Conservation (phyloP, 2,329 filamentous ascomycete genomes). For the Magnaporthales sp. region DNA sequence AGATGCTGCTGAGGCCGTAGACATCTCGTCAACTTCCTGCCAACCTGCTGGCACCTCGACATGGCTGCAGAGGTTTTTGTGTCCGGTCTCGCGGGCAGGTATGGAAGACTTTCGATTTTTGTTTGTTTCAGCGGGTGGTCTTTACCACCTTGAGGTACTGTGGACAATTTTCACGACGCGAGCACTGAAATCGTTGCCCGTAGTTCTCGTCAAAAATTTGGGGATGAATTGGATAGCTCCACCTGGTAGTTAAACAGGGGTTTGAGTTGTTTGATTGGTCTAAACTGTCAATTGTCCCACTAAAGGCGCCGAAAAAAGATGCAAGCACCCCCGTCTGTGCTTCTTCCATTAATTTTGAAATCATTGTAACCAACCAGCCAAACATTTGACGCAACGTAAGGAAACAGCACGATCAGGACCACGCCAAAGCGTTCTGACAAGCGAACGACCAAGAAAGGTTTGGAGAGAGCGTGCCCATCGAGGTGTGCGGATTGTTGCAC, state of each 20-base stretch:
- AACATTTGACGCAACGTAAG: background rate
- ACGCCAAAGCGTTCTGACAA: background rate
- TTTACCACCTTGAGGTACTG: background rate
- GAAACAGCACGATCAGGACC: background rate
- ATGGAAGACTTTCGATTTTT: background rate
- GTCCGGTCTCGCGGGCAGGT: background rate
- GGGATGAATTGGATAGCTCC: slow-evolving; percentile 4
- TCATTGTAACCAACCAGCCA: background rate
- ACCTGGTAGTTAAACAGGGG: background rate
- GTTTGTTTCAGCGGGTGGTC: background rate
- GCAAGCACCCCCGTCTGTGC: background rate
- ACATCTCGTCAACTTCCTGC: slow-evolving; percentile 46
- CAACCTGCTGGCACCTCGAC: slow-evolving; percentile 52
- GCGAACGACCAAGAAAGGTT: background rate
- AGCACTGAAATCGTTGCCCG: background rate
- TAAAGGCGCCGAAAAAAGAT: background rate
- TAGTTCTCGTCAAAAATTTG: slow-evolving; percentile 1
- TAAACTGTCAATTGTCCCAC: background rate
- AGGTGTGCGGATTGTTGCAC: background rate
- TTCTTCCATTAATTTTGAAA: background rate
- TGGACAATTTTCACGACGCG: background rate
- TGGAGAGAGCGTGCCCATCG: background rate
- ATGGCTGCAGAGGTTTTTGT: slow-evolving; percentile 27
- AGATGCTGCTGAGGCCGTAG: slow-evolving; percentile 30
- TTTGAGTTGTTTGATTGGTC: background rate